Evolutionary conservation across 306 rosid species (phyloP).

Genomic region (Cucumis cinereus): DNA sequence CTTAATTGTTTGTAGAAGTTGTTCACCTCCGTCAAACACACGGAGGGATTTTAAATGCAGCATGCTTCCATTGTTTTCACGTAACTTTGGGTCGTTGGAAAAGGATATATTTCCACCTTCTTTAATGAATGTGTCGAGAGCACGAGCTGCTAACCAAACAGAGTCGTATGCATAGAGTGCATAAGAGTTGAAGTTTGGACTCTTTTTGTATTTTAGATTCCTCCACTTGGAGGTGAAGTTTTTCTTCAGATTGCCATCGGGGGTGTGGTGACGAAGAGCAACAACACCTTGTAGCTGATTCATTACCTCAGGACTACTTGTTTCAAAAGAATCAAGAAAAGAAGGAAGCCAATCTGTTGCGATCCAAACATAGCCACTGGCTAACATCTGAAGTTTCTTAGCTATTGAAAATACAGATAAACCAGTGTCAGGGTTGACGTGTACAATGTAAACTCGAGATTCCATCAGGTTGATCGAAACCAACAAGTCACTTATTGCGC

Average conservation of each 20-base stretch:
- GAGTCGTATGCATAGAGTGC: conserved; percentile 87
- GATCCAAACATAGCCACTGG: conserved; percentile 65
- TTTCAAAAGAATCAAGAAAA: conserved; percentile 36
- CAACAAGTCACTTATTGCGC: conserved; percentile 32
- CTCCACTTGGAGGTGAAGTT: conserved; percentile 33
- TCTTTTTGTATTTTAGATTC: conserved; percentile 22
- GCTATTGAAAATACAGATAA: conserved; percentile 46
- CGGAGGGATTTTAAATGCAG: conserved; percentile 52
- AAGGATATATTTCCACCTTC: conserved; percentile 64
- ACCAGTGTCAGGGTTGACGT: conserved; percentile 87
- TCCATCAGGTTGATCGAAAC: conserved; percentile 65
- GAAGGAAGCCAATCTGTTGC: conserved; percentile 94
- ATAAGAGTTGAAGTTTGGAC: conserved; percentile 52
- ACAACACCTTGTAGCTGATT: conserved; percentile 61
- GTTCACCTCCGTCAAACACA: conserved; percentile 48
- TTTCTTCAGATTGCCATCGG: conserved; percentile 40
- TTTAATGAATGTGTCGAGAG: conserved; percentile 43
- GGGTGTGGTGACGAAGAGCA: conserved; percentile 70
- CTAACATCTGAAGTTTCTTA: conserved; percentile 48
- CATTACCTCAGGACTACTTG: conserved; percentile 28
- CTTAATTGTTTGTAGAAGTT: conserved; percentile 39
- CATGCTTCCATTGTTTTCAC: conserved; percentile 37
- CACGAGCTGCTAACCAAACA: conserved; percentile 75
- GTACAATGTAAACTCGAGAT: conserved; percentile 76
- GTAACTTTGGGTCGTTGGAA: conserved; percentile 55